Base-by-base conservation (phyloP, 225 moss, liverwort and hornwort species). In the Pseudoscleropodium purum region DNA sequence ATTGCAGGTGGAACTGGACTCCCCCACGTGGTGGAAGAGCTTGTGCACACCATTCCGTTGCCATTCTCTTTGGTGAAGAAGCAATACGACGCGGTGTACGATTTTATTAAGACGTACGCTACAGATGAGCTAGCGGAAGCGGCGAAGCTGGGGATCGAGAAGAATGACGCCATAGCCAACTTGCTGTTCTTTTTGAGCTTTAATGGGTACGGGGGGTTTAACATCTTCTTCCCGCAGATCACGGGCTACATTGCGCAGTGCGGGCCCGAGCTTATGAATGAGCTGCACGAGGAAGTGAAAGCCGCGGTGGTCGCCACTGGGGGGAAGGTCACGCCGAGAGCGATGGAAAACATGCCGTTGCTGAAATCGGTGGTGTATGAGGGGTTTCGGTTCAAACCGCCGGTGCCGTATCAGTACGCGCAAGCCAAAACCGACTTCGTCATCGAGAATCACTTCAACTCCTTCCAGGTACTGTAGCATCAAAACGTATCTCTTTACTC, bases 371-470 rank as follows among this genome's bases (percentile, higher is more conserved):
- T 92, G 14, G 92, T 93, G 11, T 95, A 93, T 13, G 95, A 95
- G 79, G 93, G 83, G 18, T 90, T 95, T 29, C 92, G 95, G 36
- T 88, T 95, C 11, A 68, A 36, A 15, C 89, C 95, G 6, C 93
- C 94, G 2, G 95, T 95, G 7, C 93, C 95, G 5, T 93, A 94
- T 70, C 95, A 95, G 89, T 95, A 94, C 82, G 95, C 92, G 24
- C 41, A 73, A 30, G 95, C 95, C 86, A 95, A 95, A 83, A 81
- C 87, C 26, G 95, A 95, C 87, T 92, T 95, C 81, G 20, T 94
- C 18, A 75, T 95, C 67, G 93, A 95, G 87, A 94, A 87, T 62
- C 95, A 95, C 79, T 63, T 85, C 81, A 93, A 87, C 81, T 90
- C 95, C 47, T 95, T 93, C 84, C 90, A 94, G 86, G 92, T 92